phyloP scores from a whole-genome alignment of 331 rosid species.

The Quercus lobata region DNA sequence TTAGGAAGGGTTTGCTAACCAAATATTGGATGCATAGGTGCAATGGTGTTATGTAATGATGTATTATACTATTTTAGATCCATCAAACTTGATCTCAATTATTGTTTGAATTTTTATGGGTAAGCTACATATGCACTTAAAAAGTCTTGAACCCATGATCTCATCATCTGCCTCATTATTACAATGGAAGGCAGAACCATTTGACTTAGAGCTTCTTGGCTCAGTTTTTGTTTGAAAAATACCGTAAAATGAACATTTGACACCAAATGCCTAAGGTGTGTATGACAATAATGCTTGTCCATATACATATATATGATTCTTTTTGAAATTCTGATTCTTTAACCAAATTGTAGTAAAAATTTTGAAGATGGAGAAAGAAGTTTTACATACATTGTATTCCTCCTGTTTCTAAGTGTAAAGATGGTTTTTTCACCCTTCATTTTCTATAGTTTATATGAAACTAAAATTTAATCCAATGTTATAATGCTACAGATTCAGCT shows the following conservation, averaged over 20 bases:
- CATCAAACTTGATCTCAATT: too few relatives aligned
- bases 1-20: too few relatives aligned
- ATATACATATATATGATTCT: neutral
- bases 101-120: too few relatives aligned
- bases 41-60: neutral
- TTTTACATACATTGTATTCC: neutral
- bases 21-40: too few relatives aligned
- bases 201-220: neutral
- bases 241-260: neutral
- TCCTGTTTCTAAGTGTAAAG: neutral
- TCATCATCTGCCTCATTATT: neutral
- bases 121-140: too few relatives aligned
- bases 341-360: neutral
- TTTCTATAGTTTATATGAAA: neutral
- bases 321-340: neutral
- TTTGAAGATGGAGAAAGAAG: neutral
- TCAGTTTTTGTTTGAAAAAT: neutral
- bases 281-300: neutral
- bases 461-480: neutral
- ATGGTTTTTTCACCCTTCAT: neutral
- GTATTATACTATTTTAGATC: neutral
- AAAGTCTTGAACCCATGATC: neutral
- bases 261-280: neutral
- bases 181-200: neutral
- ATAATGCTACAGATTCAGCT: neutral